Percentiles rank a stretch among this genome's conserved stretches.
Evolutionary conservation across 1,139 yeast genomes (phyloP).

Genomic region (Meyerozyma elateridarum): DNA sequence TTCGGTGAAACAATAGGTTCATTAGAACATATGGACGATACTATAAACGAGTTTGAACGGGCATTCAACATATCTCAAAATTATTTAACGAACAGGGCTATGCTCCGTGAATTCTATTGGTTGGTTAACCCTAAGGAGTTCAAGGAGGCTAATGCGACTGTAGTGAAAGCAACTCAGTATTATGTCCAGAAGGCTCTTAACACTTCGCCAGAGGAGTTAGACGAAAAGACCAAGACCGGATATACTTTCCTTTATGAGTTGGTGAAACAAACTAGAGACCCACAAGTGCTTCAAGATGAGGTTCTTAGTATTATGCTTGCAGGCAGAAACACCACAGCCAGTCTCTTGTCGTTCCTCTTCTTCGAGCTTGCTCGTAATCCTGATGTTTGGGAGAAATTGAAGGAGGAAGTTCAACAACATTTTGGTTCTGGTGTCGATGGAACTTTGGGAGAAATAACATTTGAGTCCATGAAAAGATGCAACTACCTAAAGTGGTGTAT

Average conservation of each 20-base stretch:
- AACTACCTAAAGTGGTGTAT: slow-evolving; percentile 14
- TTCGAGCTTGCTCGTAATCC: slow-evolving; percentile 14
- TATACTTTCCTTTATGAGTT: slow-evolving; percentile 15
- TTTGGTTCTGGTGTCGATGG: slow-evolving; percentile 11
- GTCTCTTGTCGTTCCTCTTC: slow-evolving; percentile 13
- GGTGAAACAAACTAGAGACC: slow-evolving; percentile 14
- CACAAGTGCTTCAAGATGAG: slow-evolving; percentile 13
- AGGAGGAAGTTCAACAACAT: slow-evolving; percentile 9
- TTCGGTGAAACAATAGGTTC: slow-evolving; percentile 34
- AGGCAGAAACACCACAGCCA: slow-evolving; percentile 16
- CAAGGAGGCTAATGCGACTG: slow-evolving; percentile 9
- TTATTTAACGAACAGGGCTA: slow-evolving; percentile 10
- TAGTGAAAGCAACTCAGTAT: slow-evolving; percentile 11
- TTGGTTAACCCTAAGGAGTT: slow-evolving; percentile 8
- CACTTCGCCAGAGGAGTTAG: slow-evolving; percentile 10
- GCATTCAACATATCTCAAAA: slow-evolving; percentile 12
- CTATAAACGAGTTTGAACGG: slow-evolving; percentile 14
- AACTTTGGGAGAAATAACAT: slow-evolving; percentile 10
- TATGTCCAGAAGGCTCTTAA: slow-evolving; percentile 13
- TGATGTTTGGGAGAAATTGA: slow-evolving; percentile 9
- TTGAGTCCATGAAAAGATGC: slow-evolving; percentile 13
- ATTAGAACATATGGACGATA: slow-evolving; percentile 21
- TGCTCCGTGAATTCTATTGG: slow-evolving; percentile 9
- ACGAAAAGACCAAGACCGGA: slow-evolving; percentile 9
- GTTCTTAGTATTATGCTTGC: slow-evolving; percentile 14